Evolutionary conservation across 164 flowering plant genomes (phyloP).

Genomic region (Tetracentron sinense): DNA sequence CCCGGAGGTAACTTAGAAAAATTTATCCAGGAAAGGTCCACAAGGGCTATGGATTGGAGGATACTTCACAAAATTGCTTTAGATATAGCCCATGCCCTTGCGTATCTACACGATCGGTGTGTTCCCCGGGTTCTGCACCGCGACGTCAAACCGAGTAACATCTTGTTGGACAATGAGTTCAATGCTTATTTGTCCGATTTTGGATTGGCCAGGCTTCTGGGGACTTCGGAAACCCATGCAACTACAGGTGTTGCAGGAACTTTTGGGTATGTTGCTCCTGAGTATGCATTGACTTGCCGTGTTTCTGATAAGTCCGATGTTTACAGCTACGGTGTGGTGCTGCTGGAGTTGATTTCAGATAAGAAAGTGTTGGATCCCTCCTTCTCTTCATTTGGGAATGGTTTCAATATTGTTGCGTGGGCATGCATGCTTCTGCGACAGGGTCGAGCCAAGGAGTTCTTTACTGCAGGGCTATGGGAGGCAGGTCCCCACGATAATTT

Average conservation of each 20-base stretch:
- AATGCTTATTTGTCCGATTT: constrained; percentile 70
- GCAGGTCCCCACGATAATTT: constrained; percentile 44
- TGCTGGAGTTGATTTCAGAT: constrained; percentile 55
- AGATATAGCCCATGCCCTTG: constrained; percentile 52
- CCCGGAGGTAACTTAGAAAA: constrained; percentile 62
- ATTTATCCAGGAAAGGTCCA: constrained; percentile 41
- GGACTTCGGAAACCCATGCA: constrained; percentile 50
- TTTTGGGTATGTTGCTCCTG: constrained; percentile 64
- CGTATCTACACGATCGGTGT: constrained; percentile 56
- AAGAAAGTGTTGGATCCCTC: constrained; percentile 62
- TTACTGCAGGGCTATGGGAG: constrained; percentile 45
- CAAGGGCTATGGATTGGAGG: constrained; percentile 33
- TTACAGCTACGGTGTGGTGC: constrained; percentile 66
- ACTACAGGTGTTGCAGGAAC: constrained; percentile 67
- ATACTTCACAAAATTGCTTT: constrained; percentile 61
- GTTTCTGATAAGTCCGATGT: constrained; percentile 69
- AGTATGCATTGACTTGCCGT: constrained; percentile 60
- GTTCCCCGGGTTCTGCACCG: constrained; percentile 55
- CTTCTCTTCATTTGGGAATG: constrained; percentile 45
- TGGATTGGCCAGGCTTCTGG: constrained; percentile 54
- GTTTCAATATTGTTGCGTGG: constrained; percentile 64
- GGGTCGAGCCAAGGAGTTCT: constrained; percentile 42
- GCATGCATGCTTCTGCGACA: constrained; percentile 38
- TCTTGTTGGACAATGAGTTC: constrained; percentile 44
- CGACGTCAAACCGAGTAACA: constrained; percentile 68